Evolutionary conservation across 176 grass and related monocot genomes (phyloP).

Genomic region (Phyllostachys edulis): DNA sequence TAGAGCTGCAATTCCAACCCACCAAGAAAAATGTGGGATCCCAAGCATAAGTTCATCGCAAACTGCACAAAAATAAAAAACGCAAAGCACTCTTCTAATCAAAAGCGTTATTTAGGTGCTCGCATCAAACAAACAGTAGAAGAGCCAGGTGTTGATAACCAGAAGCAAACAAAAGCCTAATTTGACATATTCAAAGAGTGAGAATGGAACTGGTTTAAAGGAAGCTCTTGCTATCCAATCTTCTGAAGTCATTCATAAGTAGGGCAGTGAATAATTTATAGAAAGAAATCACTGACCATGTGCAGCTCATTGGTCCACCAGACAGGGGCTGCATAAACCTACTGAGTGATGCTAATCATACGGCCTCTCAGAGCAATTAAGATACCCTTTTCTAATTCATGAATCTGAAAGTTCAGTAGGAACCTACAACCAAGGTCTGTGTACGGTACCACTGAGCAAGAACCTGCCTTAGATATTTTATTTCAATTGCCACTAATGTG

Average conservation of each 20-base stretch:
- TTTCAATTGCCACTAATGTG: background rate
- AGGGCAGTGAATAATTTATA: background rate
- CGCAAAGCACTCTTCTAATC: background rate
- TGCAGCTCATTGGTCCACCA: background rate
- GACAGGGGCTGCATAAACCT: background rate
- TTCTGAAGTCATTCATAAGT: background rate
- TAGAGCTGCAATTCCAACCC: slow-evolving; percentile 60
- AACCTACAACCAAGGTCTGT: background rate
- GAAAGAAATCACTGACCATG: background rate
- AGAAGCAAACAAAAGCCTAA: background rate
- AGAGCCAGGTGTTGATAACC: background rate
- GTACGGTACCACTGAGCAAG: background rate
- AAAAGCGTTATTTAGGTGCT: background rate
- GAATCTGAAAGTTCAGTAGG: background rate
- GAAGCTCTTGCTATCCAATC: background rate
- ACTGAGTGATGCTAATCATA: background rate
- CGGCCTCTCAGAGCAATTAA: background rate
- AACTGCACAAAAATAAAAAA: slow-evolving; percentile 45
- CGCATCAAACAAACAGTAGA: background rate
- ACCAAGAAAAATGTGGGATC: slow-evolving; percentile 68
- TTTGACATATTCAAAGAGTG: background rate
- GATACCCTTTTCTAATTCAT: background rate
- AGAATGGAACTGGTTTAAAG: background rate
- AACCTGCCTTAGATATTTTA: background rate
- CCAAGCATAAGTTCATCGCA: slow-evolving; percentile 76